phyloP scores from a whole-genome alignment of 2,329 filamentous ascomycete genomes.

The Colletotrichum incanum region DNA sequence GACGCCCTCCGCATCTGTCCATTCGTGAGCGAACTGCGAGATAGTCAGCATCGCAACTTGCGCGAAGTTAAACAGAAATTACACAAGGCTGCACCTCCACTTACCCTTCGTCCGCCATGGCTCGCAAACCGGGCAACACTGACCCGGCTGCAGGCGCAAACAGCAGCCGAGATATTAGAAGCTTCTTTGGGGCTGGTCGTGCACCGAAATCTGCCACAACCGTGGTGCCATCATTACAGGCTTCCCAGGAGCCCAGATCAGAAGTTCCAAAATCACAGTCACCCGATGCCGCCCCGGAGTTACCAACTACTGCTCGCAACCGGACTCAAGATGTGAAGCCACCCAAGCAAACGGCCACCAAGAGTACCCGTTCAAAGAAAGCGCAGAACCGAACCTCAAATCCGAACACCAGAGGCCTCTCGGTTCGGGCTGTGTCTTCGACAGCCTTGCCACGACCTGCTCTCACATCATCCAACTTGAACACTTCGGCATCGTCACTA shows the following conservation, averaged over 20 bases:
- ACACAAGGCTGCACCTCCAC: slow-evolving; percentile 6
- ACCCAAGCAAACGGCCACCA: slow-evolving; percentile 1
- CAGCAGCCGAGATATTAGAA: slow-evolving; percentile 35
- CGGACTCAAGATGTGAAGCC: slow-evolving; percentile 16
- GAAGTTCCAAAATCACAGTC: background rate
- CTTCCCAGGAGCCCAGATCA: background rate
- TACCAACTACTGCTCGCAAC: background rate
- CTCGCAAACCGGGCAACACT: slow-evolving; percentile 27
- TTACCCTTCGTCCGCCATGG: slow-evolving; percentile 22
- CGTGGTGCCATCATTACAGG: slow-evolving; percentile 11
- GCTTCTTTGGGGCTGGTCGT: slow-evolving; percentile 20
- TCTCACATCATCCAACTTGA: slow-evolving; percentile 1
- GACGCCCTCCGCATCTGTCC: background rate
- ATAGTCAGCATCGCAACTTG: background rate
- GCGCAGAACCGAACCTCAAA: background rate
- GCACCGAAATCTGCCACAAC: slow-evolving; percentile 8
- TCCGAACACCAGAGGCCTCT: background rate
- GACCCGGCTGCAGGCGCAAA: slow-evolving; percentile 25
- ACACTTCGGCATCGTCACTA: slow-evolving; percentile 28
- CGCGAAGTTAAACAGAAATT: background rate
- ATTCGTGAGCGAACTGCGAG: background rate
- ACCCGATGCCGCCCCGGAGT: slow-evolving; percentile 7
- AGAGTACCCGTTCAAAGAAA: slow-evolving; percentile 4
- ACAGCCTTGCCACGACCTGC: slow-evolving; percentile 4
- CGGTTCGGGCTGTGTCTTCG: background rate